These are phyloP conservation scores for Heritiera littoralis DNA, from an alignment of 345 rosid species.

Conservation along the genomic window DNA sequence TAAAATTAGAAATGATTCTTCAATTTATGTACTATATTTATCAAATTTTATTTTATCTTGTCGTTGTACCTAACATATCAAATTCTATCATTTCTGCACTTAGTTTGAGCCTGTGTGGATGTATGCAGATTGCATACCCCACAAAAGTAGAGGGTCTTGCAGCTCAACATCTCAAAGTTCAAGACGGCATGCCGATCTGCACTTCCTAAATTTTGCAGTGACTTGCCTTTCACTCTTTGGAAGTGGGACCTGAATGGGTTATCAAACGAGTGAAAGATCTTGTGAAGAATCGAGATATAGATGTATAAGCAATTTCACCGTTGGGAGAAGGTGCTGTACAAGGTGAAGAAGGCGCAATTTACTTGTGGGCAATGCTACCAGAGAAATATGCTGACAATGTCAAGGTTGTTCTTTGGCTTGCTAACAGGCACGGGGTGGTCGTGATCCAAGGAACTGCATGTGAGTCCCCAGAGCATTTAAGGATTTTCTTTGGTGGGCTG, in stretches of 20 bases:
- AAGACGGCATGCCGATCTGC: conserved; percentile 95
- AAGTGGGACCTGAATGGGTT: conserved; percentile 83
- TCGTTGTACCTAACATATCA: too few relatives aligned
- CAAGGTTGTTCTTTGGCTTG: conserved; percentile 88
- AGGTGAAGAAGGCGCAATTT: conserved; percentile 96
- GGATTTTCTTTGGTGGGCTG: conserved; percentile 89
- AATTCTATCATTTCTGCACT: background rate
- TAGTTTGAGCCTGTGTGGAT: background rate
- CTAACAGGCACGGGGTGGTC: conserved; percentile 71
- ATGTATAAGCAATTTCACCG: conserved; percentile 74
- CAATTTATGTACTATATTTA: background rate
- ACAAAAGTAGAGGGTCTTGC: conserved; percentile 69
- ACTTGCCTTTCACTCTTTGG: conserved; percentile 77
- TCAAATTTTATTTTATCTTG: background rate
- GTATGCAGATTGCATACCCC: conserved; percentile 87
- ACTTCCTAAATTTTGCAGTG: conserved; percentile 79
- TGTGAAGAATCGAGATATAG: conserved; percentile 72
- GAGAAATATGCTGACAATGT: conserved; percentile 44
- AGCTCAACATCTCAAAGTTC: conserved; percentile 74
- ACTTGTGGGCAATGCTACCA: conserved; percentile 91
- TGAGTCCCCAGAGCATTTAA: conserved; percentile 67
- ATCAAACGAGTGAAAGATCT: conserved; percentile 65
- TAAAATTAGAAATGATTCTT: background rate
- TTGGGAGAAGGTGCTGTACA: conserved; percentile 69
- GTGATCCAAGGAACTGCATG: conserved; percentile 81